phyloP scores from a whole-genome alignment of 164 flowering plant species.

The Kalanchoe fedtschenkoi region DNA sequence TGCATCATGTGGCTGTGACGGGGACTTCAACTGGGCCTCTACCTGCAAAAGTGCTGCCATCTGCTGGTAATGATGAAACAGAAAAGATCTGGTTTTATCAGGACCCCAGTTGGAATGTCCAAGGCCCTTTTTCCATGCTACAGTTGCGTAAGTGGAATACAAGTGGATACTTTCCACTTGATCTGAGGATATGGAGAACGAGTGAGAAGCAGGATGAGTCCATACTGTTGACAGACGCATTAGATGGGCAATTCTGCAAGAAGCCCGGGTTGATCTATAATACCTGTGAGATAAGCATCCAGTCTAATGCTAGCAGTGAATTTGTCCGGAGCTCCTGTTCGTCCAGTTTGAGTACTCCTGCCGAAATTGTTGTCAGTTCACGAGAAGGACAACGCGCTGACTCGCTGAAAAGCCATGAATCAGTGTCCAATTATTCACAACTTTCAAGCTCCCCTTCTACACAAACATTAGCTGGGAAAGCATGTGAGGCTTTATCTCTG shows the following conservation, averaged over 20 bases:
- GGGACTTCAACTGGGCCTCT: conserved; percentile 12
- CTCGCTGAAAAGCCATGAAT: conserved; percentile 18
- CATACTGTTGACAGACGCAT: conserved; percentile 42
- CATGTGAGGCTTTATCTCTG: conserved; percentile 9
- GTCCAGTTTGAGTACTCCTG: conserved; percentile 17
- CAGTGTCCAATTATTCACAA: conserved; percentile 21
- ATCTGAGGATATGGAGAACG: conserved; percentile 47
- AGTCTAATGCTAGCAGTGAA: conserved; percentile 11
- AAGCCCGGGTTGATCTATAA: conserved; percentile 5
- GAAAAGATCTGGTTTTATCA: conserved; percentile 54
- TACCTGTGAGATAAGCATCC: conserved; percentile 7
- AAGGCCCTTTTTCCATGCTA: conserved; percentile 50
- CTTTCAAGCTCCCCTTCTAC: conserved; percentile 15
- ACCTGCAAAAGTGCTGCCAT: conserved; percentile 14
- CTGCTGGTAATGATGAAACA: conserved; percentile 18
- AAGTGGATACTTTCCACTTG: conserved; percentile 43
- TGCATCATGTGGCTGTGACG: conserved; percentile 11
- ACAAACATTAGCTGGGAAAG: conserved; percentile 15
- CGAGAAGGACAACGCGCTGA: conserved; percentile 21
- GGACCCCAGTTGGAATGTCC: conserved; percentile 48
- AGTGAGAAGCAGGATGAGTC: conserved; percentile 32
- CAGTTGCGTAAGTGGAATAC: conserved; percentile 50
- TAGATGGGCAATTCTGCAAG: conserved; percentile 20
- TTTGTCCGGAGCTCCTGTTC: conserved; percentile 16
- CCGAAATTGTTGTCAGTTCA: conserved; percentile 10